Percentiles rank a stretch among this genome's conserved stretches.
phyloP scores from a whole-genome alignment of 2,329 filamentous ascomycete species.

The Colletotrichum spinosum region DNA sequence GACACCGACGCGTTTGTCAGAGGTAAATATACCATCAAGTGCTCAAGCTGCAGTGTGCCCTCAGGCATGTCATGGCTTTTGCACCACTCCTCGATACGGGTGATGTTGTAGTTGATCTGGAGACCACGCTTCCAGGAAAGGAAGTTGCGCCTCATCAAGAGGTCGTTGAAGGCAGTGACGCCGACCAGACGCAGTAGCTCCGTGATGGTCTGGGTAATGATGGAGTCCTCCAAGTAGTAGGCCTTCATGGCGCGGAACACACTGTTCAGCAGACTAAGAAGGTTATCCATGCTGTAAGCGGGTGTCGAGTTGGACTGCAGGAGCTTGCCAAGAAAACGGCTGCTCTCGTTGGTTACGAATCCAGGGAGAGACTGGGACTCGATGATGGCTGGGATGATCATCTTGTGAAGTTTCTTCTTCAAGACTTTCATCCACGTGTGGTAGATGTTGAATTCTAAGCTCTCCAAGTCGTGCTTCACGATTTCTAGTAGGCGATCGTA shows the following conservation, averaged over 20 bases:
- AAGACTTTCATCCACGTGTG: slow-evolving; percentile 99
- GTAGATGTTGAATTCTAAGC: slow-evolving; percentile 99
- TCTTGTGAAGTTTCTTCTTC: slow-evolving; percentile 99
- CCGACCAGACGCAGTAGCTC: slow-evolving; percentile 93
- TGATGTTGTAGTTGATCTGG: slow-evolving; percentile 99
- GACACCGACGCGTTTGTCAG: neutral
- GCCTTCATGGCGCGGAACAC: slow-evolving; percentile 99
- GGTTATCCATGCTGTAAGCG: slow-evolving; percentile 99
- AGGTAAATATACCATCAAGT: slow-evolving; percentile 81
- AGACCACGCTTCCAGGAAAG: slow-evolving; percentile 98
- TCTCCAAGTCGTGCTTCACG: slow-evolving; percentile 98
- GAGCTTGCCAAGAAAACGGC: slow-evolving; percentile 97
- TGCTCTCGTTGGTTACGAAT: slow-evolving; percentile 98
- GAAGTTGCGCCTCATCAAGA: slow-evolving; percentile 98
- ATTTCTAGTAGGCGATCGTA: slow-evolving; percentile 98
- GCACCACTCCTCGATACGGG: slow-evolving; percentile 99
- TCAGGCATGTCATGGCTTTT: slow-evolving; percentile 99
- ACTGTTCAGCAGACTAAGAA: slow-evolving; percentile 94
- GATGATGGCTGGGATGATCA: slow-evolving; percentile 99
- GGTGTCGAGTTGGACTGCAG: slow-evolving; percentile 89
- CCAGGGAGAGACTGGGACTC: slow-evolving; percentile 98
- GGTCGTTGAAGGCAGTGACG: slow-evolving; percentile 97
- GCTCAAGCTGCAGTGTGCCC: slow-evolving; percentile 95
- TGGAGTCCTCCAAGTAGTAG: slow-evolving; percentile 95
- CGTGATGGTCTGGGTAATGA: slow-evolving; percentile 94